A percentile compares a stretch with the other conserved stretches of the same genome.
These are phyloP conservation scores for Penstemon eatonii DNA, from an alignment of 257 asterid genomes.

Conservation along the genomic window DNA sequence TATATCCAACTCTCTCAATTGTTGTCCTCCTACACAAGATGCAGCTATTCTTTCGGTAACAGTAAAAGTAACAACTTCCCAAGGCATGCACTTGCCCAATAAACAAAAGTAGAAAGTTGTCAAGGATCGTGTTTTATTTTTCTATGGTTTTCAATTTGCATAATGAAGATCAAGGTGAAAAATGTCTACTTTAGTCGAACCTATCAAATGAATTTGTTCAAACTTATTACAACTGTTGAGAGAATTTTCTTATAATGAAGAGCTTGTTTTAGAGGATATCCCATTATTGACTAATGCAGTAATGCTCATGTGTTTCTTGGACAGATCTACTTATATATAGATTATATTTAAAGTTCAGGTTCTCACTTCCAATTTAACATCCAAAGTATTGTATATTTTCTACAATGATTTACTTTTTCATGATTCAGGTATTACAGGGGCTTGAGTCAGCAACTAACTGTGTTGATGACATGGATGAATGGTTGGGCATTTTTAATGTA, in stretches of 20 bases:
- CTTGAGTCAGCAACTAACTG: conserved; percentile 79
- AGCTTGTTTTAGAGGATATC: not conserved
- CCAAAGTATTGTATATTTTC: conserved; percentile 11
- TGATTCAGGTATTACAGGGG: conserved; percentile 79
- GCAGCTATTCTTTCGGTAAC: conserved; percentile 13
- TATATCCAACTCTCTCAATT: conserved; percentile 7
- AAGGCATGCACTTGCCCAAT: not conserved
- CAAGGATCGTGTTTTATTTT: not conserved
- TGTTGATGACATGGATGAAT: conserved; percentile 99
- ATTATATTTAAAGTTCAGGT: not conserved
- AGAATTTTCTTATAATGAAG: not conserved
- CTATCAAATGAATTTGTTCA: too few species aligned
- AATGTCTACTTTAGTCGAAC: too few species aligned
- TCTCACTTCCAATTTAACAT: not conserved
- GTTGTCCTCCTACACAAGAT: not conserved
- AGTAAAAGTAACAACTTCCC: not conserved
- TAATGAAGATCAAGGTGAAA: not conserved
- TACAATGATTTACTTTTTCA: conserved; percentile 25
- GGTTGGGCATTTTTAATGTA: conserved; percentile 91
- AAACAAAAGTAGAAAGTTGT: not conserved
- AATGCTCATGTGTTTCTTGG: not conserved
- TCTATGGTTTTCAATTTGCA: conserved; percentile 17
- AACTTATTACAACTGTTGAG: too few species aligned
- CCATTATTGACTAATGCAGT: not conserved
- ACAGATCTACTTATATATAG: not conserved